Evolutionary conservation across 2,329 filamentous ascomycete genomes (phyloP).

Genomic region (Emmonsiellopsis sp.): DNA sequence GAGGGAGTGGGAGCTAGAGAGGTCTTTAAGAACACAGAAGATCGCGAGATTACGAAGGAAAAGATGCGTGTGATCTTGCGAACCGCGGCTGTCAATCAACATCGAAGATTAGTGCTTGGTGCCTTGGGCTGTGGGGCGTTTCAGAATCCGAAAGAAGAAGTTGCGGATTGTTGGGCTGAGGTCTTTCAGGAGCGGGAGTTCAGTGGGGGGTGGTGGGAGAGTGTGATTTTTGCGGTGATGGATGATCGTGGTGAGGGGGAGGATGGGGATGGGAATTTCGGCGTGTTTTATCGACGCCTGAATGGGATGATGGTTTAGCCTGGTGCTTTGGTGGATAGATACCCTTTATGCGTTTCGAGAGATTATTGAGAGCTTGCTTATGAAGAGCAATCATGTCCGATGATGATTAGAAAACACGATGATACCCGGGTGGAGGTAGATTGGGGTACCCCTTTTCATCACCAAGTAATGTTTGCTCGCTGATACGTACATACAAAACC

Average conservation of each 20-base stretch:
- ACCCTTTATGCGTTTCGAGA: background rate
- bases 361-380: no score
- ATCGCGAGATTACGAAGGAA: conserved; percentile 47
- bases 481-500: background rate
- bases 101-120: conserved; percentile 54
- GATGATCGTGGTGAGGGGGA: conserved; percentile 22
- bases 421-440: no score
- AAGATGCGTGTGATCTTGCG: conserved; percentile 56
- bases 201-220: conserved; percentile 53
- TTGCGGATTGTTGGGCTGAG: conserved; percentile 54
- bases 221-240: conserved; percentile 55
- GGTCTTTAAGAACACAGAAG: conserved; percentile 33
- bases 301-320: conserved; percentile 20
- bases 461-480: background rate
- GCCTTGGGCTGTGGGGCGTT: conserved; percentile 63
- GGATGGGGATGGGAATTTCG: conserved; percentile 22
- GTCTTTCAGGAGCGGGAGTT: conserved; percentile 55
- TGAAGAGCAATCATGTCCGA: no score
- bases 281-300: conserved; percentile 21
- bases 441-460: background rate
- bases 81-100: conserved; percentile 47
- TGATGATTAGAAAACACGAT: no score
- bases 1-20: conserved; percentile 10
- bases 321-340: background rate
- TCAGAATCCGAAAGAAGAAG: conserved; percentile 50